Evolutionary conservation across 495 filamentous ascomycete species (phyloP), one percentile per base, ranked within the genome.

Genomic region (Aspergillus homomorphus): DNA sequence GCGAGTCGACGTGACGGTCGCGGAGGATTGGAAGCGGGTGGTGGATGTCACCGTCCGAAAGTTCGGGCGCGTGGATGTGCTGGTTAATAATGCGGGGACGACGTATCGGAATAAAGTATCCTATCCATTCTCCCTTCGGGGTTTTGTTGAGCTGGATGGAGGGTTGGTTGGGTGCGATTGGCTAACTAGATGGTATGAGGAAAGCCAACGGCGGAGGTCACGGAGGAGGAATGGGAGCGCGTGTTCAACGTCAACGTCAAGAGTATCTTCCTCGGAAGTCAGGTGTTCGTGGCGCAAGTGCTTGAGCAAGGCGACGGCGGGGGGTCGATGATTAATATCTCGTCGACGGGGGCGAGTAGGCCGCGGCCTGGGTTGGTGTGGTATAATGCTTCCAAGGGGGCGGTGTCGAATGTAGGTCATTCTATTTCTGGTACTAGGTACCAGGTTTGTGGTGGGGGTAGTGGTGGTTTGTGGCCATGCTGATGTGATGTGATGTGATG

Each of bases 41-140:
- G 66, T 85, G 9, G 68, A 80, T 21, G 54, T 69, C 23, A 77
- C 83, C 0, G 60, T 84, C 10, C 68, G 65, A 12, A 70, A 71
- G 26, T 84, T 75, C 48, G 83, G 83, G 7, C 62, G 74, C 22
- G 56, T 88, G 24, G 83, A 87, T 61, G 75, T 85, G 4, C 60
- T 85, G 46, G 79, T 88, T 30, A 88, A 91, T 68, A 90, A 91
- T 71, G 88, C 88, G 4, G 88, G 88, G 1, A 85, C 85, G 30
- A 80, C 80, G 6, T 90, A 91, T 71, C 72, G 68, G 51, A 90
- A 89, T 65, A 90, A 89, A 77, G 78, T 71, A 18, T 20, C 58
- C 42, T 9, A 30, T 38, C 18, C 6, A 22, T 38, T 28, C 42
- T 48, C 43, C 28, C 38, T 28, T 56, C 49, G 52, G n/a, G 3